Base-by-base conservation (phyloP, 2,329 filamentous ascomycete genomes). In the Xylaria sp. region DNA sequence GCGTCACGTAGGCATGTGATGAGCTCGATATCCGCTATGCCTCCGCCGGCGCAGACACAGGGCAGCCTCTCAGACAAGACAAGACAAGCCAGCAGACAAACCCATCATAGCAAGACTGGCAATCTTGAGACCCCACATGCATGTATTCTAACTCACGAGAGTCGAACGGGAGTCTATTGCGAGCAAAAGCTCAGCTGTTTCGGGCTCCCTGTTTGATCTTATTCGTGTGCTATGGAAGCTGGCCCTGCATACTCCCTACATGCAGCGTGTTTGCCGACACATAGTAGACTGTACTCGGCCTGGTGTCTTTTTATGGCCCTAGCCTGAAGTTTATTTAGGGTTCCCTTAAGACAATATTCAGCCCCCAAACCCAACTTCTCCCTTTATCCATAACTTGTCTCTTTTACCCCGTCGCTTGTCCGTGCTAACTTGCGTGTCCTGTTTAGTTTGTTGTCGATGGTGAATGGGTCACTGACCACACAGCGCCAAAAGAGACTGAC, bases 391-490 rank as follows among this genome's bases (percentile, higher is more conserved):
- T 64, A 63, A 61, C 37, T 55, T 55, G 9, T 55, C 69, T 70
- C 70, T 65, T 66, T 68, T 67, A 63, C 50, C 63, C 63, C 69
- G 50, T 71, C 70, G 60, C 44, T 57, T 65, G n/a, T 35, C 63
- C 42, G n/a, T 71, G 58, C 75, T 77, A 68, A 76, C 79, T 50
- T 69, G 68, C 61, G 55, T 65, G 68, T 75, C 40, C 47, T 16
- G 32, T 76, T 64, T 80, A 98, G 95, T 99, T 97, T 81, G 92
- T 99, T 76, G 95, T 98, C 74, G 93, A 99, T 87, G 93, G 92
- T 74, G 88, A 88, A 75, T 99, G 96, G 96, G 90, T 90, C 60
- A 92, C 90, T 79, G 94, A 98, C 82, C 89, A 91, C 75, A 89
- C 90, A 68, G 92, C 91, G 50, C 92, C 92, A 68, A 91, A 92